phyloP scores from a whole-genome alignment of 495 filamentous ascomycete genomes.

The Copromyces sp. region DNA sequence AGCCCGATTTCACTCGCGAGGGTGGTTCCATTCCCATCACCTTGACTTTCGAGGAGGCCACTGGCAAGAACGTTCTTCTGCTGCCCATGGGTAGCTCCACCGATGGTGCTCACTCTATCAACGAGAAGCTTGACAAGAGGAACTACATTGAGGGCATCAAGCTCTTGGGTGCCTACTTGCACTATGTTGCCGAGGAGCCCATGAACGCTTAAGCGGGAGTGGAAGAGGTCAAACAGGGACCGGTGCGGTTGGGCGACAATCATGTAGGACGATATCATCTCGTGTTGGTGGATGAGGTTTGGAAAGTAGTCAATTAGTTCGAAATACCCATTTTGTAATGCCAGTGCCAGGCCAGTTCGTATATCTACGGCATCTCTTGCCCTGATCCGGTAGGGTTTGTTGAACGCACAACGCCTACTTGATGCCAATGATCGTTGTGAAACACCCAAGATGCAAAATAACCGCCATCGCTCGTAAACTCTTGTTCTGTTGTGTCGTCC shows the following conservation, averaged over 20 bases:
- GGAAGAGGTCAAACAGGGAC: background rate
- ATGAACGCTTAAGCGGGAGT: constrained; percentile 22
- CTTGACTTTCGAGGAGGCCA: constrained; percentile 92
- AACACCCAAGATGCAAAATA: background rate
- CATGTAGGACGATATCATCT: background rate
- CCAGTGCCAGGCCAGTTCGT: background rate
- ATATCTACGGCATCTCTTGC: background rate
- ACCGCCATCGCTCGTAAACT: background rate
- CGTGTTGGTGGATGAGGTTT: background rate
- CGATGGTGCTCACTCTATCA: constrained; percentile 92
- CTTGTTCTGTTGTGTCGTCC: background rate
- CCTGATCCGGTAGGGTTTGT: background rate
- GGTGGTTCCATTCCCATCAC: constrained; percentile 96
- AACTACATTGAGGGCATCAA: constrained; percentile 99
- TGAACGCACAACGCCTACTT: background rate
- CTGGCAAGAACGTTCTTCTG: constrained; percentile 95
- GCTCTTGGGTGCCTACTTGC: constrained; percentile 86
- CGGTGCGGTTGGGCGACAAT: background rate
- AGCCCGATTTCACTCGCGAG: constrained; percentile 93
- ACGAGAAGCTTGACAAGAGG: constrained; percentile 92
- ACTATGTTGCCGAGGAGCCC: constrained; percentile 91
- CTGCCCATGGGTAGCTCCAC: constrained; percentile 95
- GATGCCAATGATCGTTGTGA: background rate
- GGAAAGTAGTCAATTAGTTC: background rate
- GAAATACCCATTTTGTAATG: background rate